These are phyloP conservation scores for Oryza officinalis DNA, from an alignment of 176 grass and related monocot genomes.

Conservation along the genomic window DNA sequence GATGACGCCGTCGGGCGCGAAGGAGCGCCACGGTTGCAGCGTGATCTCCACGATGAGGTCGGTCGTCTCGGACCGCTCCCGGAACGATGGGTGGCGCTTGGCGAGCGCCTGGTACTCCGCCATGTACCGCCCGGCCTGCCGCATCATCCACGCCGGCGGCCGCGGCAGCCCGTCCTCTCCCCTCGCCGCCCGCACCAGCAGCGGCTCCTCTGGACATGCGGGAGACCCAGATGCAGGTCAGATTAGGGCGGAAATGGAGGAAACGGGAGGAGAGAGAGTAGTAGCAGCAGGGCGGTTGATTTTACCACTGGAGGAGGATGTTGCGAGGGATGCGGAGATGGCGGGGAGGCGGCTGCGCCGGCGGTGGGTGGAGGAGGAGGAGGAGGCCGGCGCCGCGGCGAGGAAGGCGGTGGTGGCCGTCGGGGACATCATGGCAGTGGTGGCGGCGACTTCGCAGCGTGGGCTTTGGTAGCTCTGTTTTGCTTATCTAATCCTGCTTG, in stretches of 20 bases:
- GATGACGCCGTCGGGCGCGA: conserved; percentile 92
- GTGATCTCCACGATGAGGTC: conserved; percentile 96
- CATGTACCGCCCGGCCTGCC: conserved; percentile 99
- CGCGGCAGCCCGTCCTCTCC: conserved; percentile 60
- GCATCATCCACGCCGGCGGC: conserved; percentile 98
- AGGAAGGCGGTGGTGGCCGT: conserved; percentile 28
- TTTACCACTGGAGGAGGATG: conserved; percentile 36
- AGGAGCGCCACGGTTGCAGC: conserved; percentile 87
- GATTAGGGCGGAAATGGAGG: conserved; percentile 32
- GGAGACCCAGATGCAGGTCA: conserved; percentile 5
- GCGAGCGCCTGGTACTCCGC: conserved; percentile 84
- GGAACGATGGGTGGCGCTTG: conserved; percentile 85
- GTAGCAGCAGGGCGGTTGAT: background rate
- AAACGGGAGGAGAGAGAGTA: background rate
- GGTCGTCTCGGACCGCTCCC: conserved; percentile 84
- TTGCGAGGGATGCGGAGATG: conserved; percentile 38
- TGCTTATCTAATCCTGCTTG: conserved; percentile 30
- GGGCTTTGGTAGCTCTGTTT: background rate
- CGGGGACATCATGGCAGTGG: conserved; percentile 14
- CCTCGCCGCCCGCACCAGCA: conserved; percentile 80
- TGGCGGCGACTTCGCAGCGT: background rate
- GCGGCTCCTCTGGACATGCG: conserved; percentile 62
- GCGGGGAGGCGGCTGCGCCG: conserved; percentile 5
- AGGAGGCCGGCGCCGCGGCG: conserved; percentile 22
- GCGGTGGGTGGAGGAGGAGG: background rate